Conservation (phyloP, 2,329 filamentous ascomycete species). For the Fusarium brevicatenulatum region DNA sequence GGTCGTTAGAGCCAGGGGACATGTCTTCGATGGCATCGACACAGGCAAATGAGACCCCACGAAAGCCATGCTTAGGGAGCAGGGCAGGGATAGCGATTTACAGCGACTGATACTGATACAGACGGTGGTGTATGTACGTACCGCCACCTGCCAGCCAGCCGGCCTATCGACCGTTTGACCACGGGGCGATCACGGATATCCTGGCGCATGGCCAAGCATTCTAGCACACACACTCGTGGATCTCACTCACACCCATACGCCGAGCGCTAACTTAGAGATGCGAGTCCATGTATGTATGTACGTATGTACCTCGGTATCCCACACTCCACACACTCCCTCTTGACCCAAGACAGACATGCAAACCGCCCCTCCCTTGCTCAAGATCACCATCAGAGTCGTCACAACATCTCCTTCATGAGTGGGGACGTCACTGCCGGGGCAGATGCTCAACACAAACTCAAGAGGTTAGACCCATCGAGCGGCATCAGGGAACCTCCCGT, state of each 20-base stretch:
- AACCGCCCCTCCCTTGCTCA: constrained; percentile 33
- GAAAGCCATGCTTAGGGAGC: constrained; percentile 29
- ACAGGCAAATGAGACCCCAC: constrained; percentile 32
- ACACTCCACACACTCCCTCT: constrained; percentile 16
- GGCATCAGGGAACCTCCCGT: constrained; percentile 39
- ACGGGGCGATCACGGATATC: constrained; percentile 44
- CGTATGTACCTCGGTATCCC: constrained; percentile 1
- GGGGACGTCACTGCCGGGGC: constrained; percentile 42
- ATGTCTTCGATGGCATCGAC: constrained; percentile 36
- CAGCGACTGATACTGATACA: constrained; percentile 3
- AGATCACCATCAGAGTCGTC: constrained; percentile 40
- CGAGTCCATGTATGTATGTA: not conserved
- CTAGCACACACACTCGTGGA: constrained; percentile 38
- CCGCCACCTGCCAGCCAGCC: not conserved
- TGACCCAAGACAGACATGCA: constrained; percentile 17
- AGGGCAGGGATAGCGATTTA: constrained; percentile 38
- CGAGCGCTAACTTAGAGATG: constrained; percentile 3
- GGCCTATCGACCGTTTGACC: constrained; percentile 45
- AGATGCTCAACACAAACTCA: constrained; percentile 32
- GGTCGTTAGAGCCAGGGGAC: constrained; percentile 9
- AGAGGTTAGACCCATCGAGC: constrained; percentile 37
- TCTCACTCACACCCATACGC: constrained; percentile 38
- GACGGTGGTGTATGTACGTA: not conserved
- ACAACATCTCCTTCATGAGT: constrained; percentile 32
- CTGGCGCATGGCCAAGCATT: constrained; percentile 40